Evolutionary conservation across 805 yeast genomes (phyloP).

Genomic region (Candida methanosorbosa): DNA sequence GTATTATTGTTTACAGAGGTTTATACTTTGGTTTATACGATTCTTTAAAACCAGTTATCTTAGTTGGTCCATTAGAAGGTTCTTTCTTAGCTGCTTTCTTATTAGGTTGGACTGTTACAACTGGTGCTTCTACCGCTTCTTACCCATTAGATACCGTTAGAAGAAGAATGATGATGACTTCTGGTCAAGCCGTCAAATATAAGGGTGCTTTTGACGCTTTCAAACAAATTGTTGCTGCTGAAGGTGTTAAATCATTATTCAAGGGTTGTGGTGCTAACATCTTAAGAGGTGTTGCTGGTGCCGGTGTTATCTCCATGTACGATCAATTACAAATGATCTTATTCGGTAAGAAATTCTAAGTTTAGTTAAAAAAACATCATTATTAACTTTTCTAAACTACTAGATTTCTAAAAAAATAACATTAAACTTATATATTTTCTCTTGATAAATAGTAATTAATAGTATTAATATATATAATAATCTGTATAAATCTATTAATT

Average conservation of each 20-base stretch:
- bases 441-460: background rate
- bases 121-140: slow-evolving; percentile 97
- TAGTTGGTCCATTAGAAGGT: slow-evolving; percentile 92
- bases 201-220: slow-evolving; percentile 92
- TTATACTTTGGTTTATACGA: slow-evolving; percentile 96
- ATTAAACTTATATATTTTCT: background rate
- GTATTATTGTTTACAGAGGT: slow-evolving; percentile 99
- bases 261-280: slow-evolving; percentile 99
- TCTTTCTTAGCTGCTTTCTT: slow-evolving; percentile 91
- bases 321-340: slow-evolving; percentile 93
- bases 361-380: background rate
- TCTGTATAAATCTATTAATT: too few relatives aligned
- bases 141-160: slow-evolving; percentile 99
- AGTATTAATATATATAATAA: too few relatives aligned
- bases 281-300: slow-evolving; percentile 99
- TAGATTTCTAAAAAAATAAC: too few relatives aligned
- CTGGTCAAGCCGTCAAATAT: slow-evolving; percentile 97
- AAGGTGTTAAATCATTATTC: slow-evolving; percentile 89
- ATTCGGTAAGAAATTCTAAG: slow-evolving; percentile 91
- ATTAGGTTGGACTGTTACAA: slow-evolving; percentile 96
- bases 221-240: slow-evolving; percentile 88
- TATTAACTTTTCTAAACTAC: background rate
- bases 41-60: slow-evolving; percentile 90
- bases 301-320: slow-evolving; percentile 97
- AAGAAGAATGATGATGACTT: slow-evolving; percentile 99